These are phyloP conservation scores for Aspergillus sclerotioniger DNA, from an alignment of 495 filamentous ascomycete genomes.

Conservation along the genomic window DNA sequence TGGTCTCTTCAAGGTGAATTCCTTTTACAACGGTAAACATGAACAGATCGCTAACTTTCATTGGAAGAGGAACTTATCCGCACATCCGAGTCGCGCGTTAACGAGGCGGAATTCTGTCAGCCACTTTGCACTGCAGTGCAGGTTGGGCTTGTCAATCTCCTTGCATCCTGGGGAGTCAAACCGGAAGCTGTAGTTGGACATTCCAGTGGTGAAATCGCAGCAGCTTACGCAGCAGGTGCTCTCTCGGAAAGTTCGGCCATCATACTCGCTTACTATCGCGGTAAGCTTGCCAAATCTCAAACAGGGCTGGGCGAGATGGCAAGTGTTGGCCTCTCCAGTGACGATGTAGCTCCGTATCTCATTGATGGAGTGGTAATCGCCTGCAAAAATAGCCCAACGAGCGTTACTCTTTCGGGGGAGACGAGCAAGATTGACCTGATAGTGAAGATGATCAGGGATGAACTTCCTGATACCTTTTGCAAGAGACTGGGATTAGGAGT, in stretches of 20 bases:
- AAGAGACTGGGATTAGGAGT: slow-evolving; percentile 32
- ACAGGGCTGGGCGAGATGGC: slow-evolving; percentile 25
- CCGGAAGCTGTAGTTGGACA: slow-evolving; percentile 19
- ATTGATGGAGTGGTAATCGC: slow-evolving; percentile 9
- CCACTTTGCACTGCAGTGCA: slow-evolving; percentile 34
- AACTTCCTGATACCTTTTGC: slow-evolving; percentile 20
- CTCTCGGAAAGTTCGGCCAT: slow-evolving; percentile 10
- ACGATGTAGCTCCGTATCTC: slow-evolving; percentile 12
- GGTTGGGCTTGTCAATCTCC: slow-evolving; percentile 14
- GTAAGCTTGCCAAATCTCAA: not conserved
- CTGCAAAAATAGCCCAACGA: slow-evolving; percentile 21
- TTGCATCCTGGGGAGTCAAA: slow-evolving; percentile 9
- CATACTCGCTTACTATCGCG: slow-evolving; percentile 11
- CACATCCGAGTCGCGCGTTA: not conserved
- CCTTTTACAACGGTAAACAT: not conserved
- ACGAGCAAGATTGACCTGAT: slow-evolving; percentile 31
- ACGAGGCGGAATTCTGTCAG: slow-evolving; percentile 15
- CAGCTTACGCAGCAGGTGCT: slow-evolving; percentile 17
- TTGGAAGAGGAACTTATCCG: not conserved
- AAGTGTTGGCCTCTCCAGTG: slow-evolving; percentile 31
- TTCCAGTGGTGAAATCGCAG: slow-evolving; percentile 24
- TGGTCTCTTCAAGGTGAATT: slow-evolving; percentile 16
- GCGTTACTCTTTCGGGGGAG: slow-evolving; percentile 29
- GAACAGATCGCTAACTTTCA: not conserved
- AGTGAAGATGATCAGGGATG: slow-evolving; percentile 24